A percentile compares a stretch with the other conserved stretches of the same genome.
phyloP scores from a whole-genome alignment of 768 basidiomycete genomes.

The Mycena pura region DNA sequence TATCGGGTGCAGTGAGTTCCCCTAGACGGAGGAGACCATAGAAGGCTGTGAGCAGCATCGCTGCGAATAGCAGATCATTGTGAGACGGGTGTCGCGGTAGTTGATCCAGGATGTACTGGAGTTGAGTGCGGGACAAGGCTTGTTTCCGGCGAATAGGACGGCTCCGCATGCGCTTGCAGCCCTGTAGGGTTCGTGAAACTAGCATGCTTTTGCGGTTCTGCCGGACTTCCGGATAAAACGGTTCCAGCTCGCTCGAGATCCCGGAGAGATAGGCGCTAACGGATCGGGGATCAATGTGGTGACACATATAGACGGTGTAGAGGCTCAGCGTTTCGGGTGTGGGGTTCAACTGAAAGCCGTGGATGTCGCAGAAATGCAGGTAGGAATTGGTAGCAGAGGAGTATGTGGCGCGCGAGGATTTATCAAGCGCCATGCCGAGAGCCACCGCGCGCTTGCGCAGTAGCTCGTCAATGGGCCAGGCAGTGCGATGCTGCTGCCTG shows the following conservation, averaged over 20 bases:
- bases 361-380: constrained; percentile 30
- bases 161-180: constrained; percentile 27
- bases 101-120: constrained; percentile 16
- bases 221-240: constrained; percentile 38
- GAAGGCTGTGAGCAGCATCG: constrained; percentile 34
- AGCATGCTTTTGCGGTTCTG: too few species aligned
- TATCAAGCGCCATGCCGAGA: too few species aligned
- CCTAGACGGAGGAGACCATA: constrained; percentile 35
- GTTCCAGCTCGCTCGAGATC: constrained; percentile 42
- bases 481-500: constrained; percentile 38
- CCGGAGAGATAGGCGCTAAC: constrained; percentile 44
- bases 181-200: constrained; percentile 27
- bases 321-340: constrained; percentile 40
- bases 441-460: constrained; percentile 33
- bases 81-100: constrained; percentile 2
- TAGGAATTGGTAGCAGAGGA: constrained; percentile 36
- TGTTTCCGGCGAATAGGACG: constrained; percentile 31
- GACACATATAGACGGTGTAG: constrained; percentile 40
- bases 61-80: constrained; percentile 37
- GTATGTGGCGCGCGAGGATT: too few species aligned
- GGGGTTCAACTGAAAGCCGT: constrained; percentile 31
- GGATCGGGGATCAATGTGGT: constrained; percentile 38
- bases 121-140: constrained; percentile 28
- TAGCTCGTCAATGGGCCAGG: constrained; percentile 43
- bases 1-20: too few species aligned